Conservation (phyloP, 768 basidiomycete species). For the Stropharia rugosoannulata region DNA sequence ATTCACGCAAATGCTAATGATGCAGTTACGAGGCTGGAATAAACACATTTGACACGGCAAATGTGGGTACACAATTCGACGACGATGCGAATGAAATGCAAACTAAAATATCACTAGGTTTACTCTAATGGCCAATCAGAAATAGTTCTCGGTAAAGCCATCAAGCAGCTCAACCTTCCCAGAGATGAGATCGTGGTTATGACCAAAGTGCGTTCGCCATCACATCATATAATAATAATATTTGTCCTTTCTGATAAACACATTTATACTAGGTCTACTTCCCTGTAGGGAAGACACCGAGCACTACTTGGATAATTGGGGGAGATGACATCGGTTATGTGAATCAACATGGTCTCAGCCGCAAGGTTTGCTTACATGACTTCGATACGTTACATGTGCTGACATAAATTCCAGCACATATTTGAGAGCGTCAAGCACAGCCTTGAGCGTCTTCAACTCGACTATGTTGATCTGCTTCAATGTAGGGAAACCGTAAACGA, state of each 20-base stretch:
- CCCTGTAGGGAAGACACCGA: constrained; percentile 27
- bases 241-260: not conserved
- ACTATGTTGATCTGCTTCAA: constrained; percentile 77
- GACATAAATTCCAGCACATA: constrained; percentile 52
- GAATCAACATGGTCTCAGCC: constrained; percentile 48
- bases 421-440: constrained; percentile 66
- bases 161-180: constrained; percentile 66
- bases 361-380: constrained; percentile 22
- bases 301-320: constrained; percentile 1
- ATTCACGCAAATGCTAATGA: not conserved
- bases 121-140: constrained; percentile 72
- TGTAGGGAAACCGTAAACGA: constrained; percentile 32
- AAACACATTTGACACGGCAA: constrained; percentile 60
- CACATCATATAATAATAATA: too few species aligned
- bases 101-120: constrained; percentile 30
- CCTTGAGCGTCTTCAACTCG: constrained; percentile 66
- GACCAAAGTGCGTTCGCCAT: constrained; percentile 46
- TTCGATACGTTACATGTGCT: not conserved
- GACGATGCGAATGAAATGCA: not conserved
- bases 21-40: constrained; percentile 56
- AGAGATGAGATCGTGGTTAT: constrained; percentile 78
- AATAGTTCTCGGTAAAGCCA: constrained; percentile 66
- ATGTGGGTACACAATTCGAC: constrained; percentile 30
- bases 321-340: constrained; percentile 46
- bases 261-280: constrained; percentile 21